These are phyloP conservation scores for Clavispora asparagi DNA, from an alignment of 805 yeast genomes.

Conservation along the genomic window DNA sequence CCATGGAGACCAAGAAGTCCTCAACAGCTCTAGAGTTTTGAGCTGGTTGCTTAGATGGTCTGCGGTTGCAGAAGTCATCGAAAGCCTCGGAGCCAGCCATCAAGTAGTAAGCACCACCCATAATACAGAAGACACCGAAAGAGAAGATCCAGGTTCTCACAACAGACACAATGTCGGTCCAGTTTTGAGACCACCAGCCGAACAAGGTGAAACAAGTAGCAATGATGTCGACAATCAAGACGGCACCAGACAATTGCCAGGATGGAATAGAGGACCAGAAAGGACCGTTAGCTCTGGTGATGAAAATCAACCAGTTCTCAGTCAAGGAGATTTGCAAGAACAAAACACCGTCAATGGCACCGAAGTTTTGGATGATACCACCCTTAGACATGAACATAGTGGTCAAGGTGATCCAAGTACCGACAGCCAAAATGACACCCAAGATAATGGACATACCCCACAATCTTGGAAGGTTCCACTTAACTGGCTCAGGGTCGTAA, in stretches of 20 bases:
- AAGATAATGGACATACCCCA: slow-evolving; percentile 93
- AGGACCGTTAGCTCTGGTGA: slow-evolving; percentile 96
- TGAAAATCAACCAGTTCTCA: slow-evolving; percentile 96
- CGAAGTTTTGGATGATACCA: slow-evolving; percentile 95
- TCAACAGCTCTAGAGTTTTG: slow-evolving; percentile 65
- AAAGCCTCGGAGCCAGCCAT: slow-evolving; percentile 79
- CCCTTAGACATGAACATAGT: slow-evolving; percentile 87
- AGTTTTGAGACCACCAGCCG: slow-evolving; percentile 98
- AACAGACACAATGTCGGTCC: slow-evolving; percentile 93
- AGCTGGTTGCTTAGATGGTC: slow-evolving; percentile 51
- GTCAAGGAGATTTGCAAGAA: slow-evolving; percentile 92
- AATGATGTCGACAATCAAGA: slow-evolving; percentile 79
- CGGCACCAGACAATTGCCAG: slow-evolving; percentile 96
- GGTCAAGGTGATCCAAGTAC: slow-evolving; percentile 92
- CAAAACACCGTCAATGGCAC: slow-evolving; percentile 88
- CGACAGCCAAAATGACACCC: slow-evolving; percentile 82
- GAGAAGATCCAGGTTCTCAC: slow-evolving; percentile 94
- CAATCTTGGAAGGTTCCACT: slow-evolving; percentile 94
- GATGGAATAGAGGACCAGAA: slow-evolving; percentile 97
- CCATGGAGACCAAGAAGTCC: slow-evolving; percentile 82
- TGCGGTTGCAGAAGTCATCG: slow-evolving; percentile 83
- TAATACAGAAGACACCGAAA: slow-evolving; percentile 92
- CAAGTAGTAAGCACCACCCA: slow-evolving; percentile 95
- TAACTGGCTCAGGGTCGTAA: slow-evolving; percentile 85
- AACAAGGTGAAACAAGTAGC: slow-evolving; percentile 89